These are phyloP conservation scores for Yamadazyma nakazawae DNA, from an alignment of 805 yeast genomes.

Conservation along the genomic window DNA sequence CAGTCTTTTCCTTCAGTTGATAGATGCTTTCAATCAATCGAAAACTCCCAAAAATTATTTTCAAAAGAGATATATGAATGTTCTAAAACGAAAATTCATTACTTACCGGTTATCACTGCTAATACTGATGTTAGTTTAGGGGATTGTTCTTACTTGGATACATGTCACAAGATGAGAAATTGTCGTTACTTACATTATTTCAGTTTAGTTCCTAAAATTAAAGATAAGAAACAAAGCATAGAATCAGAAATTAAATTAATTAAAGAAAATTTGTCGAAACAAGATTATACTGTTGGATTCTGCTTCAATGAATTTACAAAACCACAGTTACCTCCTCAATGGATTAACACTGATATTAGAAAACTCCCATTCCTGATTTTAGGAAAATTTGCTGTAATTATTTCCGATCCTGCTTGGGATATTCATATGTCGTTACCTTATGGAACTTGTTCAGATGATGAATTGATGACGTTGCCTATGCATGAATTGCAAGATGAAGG, in stretches of 20 bases:
- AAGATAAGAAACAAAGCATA: background rate
- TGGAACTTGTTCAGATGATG: constrained; percentile 76
- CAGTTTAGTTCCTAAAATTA: constrained; percentile 40
- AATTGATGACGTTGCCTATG: constrained; percentile 63
- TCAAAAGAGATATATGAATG: constrained; percentile 21
- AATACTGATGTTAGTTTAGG: constrained; percentile 74
- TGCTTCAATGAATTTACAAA: constrained; percentile 36
- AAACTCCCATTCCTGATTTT: constrained; percentile 63
- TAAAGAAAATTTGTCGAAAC: constrained; percentile 13
- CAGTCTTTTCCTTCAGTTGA: constrained; percentile 12
- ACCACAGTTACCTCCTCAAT: constrained; percentile 58
- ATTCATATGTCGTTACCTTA: constrained; percentile 85
- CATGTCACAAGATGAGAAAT: constrained; percentile 80
- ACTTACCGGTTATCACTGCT: constrained; percentile 25
- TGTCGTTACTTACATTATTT: constrained; percentile 83
- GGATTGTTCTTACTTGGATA: constrained; percentile 90
- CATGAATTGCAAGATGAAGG: constrained; percentile 79
- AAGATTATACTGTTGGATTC: constrained; percentile 50
- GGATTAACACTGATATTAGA: constrained; percentile 84
- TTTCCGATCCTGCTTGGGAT: constrained; percentile 97
- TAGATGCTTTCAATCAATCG: constrained; percentile 16
- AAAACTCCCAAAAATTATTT: constrained; percentile 14
- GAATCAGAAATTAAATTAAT: constrained; percentile 3
- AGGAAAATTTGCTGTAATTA: constrained; percentile 78
- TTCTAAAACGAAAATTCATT: constrained; percentile 24